These are phyloP conservation scores for Curvularia eragrostidis DNA, from an alignment of 2,329 filamentous ascomycete genomes.

Conservation along the genomic window DNA sequence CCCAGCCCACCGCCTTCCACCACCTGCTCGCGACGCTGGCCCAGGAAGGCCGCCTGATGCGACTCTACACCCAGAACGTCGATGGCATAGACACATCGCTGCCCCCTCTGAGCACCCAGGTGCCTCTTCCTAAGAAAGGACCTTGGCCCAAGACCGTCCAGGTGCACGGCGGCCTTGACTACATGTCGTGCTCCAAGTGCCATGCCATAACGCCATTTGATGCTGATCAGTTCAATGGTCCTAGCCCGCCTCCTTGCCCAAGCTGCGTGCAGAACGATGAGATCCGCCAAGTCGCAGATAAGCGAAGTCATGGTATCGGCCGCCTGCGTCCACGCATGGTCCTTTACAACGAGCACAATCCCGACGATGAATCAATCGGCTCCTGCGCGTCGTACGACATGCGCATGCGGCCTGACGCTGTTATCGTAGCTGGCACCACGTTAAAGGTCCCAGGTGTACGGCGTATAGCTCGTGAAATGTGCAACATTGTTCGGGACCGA, in stretches of 20 bases:
- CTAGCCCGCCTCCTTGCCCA: conserved; percentile 79
- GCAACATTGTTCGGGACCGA: conserved; percentile 80
- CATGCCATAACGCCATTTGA: conserved; percentile 77
- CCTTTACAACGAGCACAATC: conserved; percentile 96
- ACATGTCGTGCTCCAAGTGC: conserved; percentile 98
- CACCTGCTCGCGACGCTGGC: conserved; percentile 90
- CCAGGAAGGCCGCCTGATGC: conserved; percentile 82
- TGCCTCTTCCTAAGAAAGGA: conserved; percentile 82
- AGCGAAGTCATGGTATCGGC: conserved; percentile 92
- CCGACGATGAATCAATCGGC: conserved; percentile 94
- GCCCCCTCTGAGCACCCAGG: conserved; percentile 76
- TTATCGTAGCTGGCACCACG: conserved; percentile 94
- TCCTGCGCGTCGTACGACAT: conserved; percentile 87
- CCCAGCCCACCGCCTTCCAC: conserved; percentile 87
- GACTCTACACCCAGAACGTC: conserved; percentile 95
- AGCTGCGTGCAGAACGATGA: conserved; percentile 77
- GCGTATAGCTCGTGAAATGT: conserved; percentile 89
- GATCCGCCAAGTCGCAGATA: conserved; percentile 79
- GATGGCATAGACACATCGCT: conserved; percentile 91
- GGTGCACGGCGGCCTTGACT: conserved; percentile 88
- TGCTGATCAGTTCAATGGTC: conserved; percentile 79
- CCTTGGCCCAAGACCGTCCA: conserved; percentile 95
- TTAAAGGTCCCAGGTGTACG: conserved; percentile 93
- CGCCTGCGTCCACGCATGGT: conserved; percentile 91
- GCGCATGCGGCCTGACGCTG: conserved; percentile 82